These are phyloP conservation scores for Pleurotus giganteus DNA, from an alignment of 768 basidiomycete genomes.

Conservation along the genomic window DNA sequence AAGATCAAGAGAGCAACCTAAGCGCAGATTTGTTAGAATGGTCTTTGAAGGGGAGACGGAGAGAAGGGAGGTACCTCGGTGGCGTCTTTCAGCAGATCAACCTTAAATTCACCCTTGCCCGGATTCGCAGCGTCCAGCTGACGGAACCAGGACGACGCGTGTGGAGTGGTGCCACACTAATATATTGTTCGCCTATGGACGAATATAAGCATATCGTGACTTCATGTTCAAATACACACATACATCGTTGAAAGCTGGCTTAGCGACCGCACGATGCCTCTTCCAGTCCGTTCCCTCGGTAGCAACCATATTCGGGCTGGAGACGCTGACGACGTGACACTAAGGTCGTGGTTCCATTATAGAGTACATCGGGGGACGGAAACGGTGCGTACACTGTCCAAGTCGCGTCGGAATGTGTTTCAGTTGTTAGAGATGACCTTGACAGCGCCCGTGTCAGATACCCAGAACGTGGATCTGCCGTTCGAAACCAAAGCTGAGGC, in stretches of 20 bases:
- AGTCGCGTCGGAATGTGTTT: slow-evolving; percentile 37
- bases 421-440: slow-evolving; percentile 31
- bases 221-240: background rate
- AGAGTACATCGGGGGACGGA: background rate
- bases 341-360: slow-evolving; percentile 1
- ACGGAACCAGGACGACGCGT: slow-evolving; percentile 37
- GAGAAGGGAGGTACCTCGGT: slow-evolving; percentile 16
- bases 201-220: background rate
- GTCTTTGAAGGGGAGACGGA: background rate
- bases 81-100: slow-evolving; percentile 23
- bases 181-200: slow-evolving; percentile 38
- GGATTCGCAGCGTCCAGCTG: slow-evolving; percentile 26
- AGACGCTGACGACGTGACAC: slow-evolving; percentile 42
- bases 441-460: slow-evolving; percentile 42
- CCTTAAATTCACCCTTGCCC: background rate
- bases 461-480: slow-evolving; percentile 33
- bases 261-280: slow-evolving; percentile 41
- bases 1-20: slow-evolving; percentile 28
- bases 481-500: slow-evolving; percentile 31
- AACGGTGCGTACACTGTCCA: slow-evolving; percentile 25
- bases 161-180: slow-evolving; percentile 48
- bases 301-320: slow-evolving; percentile 42
- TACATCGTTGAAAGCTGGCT: slow-evolving; percentile 50
- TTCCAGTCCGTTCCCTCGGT: slow-evolving; percentile 44
- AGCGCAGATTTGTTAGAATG: background rate